Percentiles rank a stretch among this genome's conserved stretches.
Evolutionary conservation across 2,329 filamentous ascomycete species (phyloP).

Genomic region (Diaporthe citri): DNA sequence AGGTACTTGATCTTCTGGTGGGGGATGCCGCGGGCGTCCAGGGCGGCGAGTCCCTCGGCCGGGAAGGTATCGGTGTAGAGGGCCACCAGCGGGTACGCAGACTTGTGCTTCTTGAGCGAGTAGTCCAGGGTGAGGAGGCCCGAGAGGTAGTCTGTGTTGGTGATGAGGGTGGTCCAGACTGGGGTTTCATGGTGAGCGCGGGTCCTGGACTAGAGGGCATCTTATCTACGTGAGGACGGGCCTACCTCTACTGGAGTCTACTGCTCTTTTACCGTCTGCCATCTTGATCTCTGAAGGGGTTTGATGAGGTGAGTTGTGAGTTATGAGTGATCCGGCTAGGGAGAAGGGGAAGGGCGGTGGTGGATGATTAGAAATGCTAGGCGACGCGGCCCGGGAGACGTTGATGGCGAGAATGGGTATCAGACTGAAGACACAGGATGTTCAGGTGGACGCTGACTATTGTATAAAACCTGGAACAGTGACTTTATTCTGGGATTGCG

Average conservation of each 20-base stretch:
- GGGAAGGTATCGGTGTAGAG: constrained; percentile 87
- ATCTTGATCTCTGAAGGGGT: constrained; percentile 40
- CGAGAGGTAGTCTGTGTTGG: constrained; percentile 83
- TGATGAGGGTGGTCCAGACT: constrained; percentile 93
- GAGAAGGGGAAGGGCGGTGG: background rate
- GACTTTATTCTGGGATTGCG: background rate
- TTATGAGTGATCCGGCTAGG: background rate
- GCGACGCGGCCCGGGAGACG: background rate
- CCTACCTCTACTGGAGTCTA: constrained; percentile 49
- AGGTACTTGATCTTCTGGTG: constrained; percentile 80
- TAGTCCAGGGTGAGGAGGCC: constrained; percentile 86
- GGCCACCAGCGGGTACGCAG: constrained; percentile 83
- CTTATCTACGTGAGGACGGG: constrained; percentile 79
- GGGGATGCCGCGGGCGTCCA: constrained; percentile 77
- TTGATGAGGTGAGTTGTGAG: background rate
- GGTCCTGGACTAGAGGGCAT: constrained; percentile 62
- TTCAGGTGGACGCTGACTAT: background rate
- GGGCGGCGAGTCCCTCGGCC: constrained; percentile 73
- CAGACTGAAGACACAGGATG: background rate
- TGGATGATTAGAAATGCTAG: constrained; percentile 6
- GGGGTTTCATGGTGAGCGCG: constrained; percentile 37
- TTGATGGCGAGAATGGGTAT: background rate
- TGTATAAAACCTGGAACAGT: background rate
- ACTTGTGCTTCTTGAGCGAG: constrained; percentile 74
- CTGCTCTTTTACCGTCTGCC: constrained; percentile 50